These are phyloP conservation scores for Pittosporum tobira DNA, from an alignment of 129 eudicot genomes.

Conservation along the genomic window DNA sequence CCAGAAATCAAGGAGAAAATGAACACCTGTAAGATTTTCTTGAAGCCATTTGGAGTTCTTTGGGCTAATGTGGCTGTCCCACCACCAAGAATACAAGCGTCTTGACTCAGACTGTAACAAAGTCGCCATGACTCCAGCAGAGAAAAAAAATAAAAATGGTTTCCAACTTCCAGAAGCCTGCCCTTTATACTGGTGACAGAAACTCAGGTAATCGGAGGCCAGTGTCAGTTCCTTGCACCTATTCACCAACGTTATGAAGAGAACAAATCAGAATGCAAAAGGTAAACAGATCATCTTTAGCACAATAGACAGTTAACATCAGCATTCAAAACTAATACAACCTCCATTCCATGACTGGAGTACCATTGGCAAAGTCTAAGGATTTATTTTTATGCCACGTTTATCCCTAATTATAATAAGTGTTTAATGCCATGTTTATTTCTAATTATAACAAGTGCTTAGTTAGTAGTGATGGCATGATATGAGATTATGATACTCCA, in stretches of 20 bases:
- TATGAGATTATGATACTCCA: too few species aligned
- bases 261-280: neutral
- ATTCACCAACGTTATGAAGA: neutral
- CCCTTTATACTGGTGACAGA: slow-evolving; percentile 15
- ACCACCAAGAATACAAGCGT: slow-evolving; percentile 95
- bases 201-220: neutral
- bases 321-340: neutral
- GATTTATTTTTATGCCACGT: too few species aligned
- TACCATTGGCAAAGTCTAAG: too few species aligned
- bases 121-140: slow-evolving; percentile 52
- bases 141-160: slow-evolving; percentile 21
- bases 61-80: slow-evolving; percentile 98
- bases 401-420: too few species aligned
- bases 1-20: slow-evolving; percentile 3
- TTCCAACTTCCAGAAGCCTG: slow-evolving; percentile 25
- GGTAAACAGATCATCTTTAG: neutral
- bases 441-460: too few species aligned
- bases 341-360: too few species aligned
- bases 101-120: slow-evolving; percentile 54
- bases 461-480: too few species aligned
- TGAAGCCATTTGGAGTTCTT: slow-evolving; percentile 99
- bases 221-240: neutral
- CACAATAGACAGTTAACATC: neutral
- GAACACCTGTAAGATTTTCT: slow-evolving; percentile 82
- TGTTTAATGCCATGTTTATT: too few species aligned